Base-by-base conservation (phyloP, 805 yeast genomes). In the Kazachstania taianensis region DNA sequence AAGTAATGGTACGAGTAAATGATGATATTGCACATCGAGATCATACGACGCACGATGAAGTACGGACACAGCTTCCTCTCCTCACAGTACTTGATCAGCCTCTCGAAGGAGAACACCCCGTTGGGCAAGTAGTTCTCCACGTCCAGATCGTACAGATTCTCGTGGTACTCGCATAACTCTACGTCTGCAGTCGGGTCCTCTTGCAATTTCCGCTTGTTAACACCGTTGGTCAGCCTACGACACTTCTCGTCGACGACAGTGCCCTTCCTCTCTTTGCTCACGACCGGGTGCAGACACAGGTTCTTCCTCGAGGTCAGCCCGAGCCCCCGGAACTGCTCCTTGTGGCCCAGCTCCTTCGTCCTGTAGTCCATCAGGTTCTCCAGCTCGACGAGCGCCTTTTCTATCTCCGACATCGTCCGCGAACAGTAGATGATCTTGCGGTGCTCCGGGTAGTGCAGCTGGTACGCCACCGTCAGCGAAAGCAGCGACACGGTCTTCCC, bases 321-420 rank as follows among this genome's bases (percentile, higher is more conserved):
- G 42, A 92, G 62, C 0, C 97, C 99, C 44, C 96, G 66, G 56
- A 92, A 92, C 37, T 86, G 94, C 57, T 92, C 98, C 16, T 65
- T 79, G 49, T 70, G 75, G 0, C 97, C 97, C 33, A 92, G 66
- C 52, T 84, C 94, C 33, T 75, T 68, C 2, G 86, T 61, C 46
- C 99, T 70, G 54, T 72, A 92, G 37, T 75, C 83, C 97, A 92
- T 92, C 49, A 92, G 67, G 38, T 74, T 76, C 42, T 82, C 78
- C 65, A 92, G 67, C 64, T 92, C 99, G 6, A 89, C 84, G 53
- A 92, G 64, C 0, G 98, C 96, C 62, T 92, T 92, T 62, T 92
- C 98, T 56, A 92, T 92, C 63, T 92, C 99, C 8, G 96, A 84
- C 97, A 92, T 92, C 23, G 99, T 92, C 70, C 99, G 97, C 5